Evolutionary conservation across 805 yeast species (phyloP).

Genomic region (Starmerella kuoi): DNA sequence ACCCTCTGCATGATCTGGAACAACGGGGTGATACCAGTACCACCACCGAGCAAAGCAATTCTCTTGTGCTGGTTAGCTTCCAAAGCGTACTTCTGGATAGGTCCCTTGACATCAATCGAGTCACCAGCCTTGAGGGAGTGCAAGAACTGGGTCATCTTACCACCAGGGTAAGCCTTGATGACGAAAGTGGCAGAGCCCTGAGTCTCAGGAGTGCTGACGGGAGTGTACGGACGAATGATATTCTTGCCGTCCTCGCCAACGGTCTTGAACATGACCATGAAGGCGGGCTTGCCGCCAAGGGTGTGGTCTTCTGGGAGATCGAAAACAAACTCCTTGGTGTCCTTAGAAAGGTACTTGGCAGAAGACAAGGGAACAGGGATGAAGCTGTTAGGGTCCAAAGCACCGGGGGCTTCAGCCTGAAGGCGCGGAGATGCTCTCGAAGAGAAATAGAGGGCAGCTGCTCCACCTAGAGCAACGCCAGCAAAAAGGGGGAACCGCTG

Average conservation of each 20-base stretch:
- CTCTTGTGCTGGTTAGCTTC: constrained; percentile 69
- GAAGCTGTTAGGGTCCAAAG: constrained; percentile 29
- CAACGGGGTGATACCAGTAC: constrained; percentile 93
- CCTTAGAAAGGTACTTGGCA: constrained; percentile 24
- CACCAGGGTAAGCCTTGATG: constrained; percentile 72
- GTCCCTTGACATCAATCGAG: constrained; percentile 84
- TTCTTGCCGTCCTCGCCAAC: constrained; percentile 72
- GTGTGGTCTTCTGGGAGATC: constrained; percentile 57
- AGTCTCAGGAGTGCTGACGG: constrained; percentile 55
- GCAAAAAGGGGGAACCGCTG: constrained; percentile 23
- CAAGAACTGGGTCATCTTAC: constrained; percentile 71
- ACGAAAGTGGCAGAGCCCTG: constrained; percentile 70
- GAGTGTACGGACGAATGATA: constrained; percentile 77
- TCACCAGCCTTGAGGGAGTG: constrained; percentile 63
- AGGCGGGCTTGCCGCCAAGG: constrained; percentile 70
- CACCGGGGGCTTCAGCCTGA: constrained; percentile 21
- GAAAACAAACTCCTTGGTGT: constrained; percentile 54
- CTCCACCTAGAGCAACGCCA: constrained; percentile 36
- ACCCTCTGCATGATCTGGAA: constrained; percentile 74
- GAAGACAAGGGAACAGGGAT: constrained; percentile 22
- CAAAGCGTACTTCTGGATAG: constrained; percentile 84
- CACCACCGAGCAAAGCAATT: constrained; percentile 84
- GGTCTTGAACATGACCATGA: constrained; percentile 67
- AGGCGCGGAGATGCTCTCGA: constrained; percentile 25
- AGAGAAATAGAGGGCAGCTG: constrained; percentile 32